Percentiles rank a stretch among this genome's conserved stretches.
Conservation (phyloP, 345 rosid species). For the Eucalyptus brandiana region DNA sequence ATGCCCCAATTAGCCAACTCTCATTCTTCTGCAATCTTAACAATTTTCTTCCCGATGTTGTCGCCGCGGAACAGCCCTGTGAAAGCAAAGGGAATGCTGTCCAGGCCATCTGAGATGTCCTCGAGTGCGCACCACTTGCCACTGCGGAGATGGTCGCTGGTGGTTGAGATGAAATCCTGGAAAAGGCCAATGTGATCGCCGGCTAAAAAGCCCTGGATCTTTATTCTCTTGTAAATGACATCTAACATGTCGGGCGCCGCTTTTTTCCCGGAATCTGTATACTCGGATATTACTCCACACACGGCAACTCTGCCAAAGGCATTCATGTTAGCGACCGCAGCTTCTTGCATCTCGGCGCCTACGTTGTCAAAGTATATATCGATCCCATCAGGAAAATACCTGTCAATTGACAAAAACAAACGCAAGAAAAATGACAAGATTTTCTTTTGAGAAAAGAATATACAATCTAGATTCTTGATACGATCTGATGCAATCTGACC, state of each 20-base stretch:
- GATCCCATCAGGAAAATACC: slow-evolving; percentile 50
- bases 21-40: not conserved
- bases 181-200: slow-evolving; percentile 6
- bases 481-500: not conserved
- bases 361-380: slow-evolving; percentile 65
- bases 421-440: not conserved
- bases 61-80: slow-evolving; percentile 20
- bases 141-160: slow-evolving; percentile 13
- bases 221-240: slow-evolving; percentile 39
- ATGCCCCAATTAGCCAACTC: not conserved
- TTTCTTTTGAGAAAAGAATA: not conserved
- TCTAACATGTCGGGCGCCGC: slow-evolving; percentile 33
- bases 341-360: slow-evolving; percentile 48
- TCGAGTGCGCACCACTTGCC: slow-evolving; percentile 19
- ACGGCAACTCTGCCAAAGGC: slow-evolving; percentile 30
- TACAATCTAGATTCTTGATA: not conserved
- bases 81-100: slow-evolving; percentile 39
- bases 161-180: slow-evolving; percentile 27
- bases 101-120: slow-evolving; percentile 38
- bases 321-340: slow-evolving; percentile 46
- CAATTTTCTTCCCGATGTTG: slow-evolving; percentile 25
- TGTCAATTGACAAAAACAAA: not conserved
- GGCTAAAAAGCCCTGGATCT: slow-evolving; percentile 39
- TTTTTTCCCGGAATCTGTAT: slow-evolving; percentile 6
- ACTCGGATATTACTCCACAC: slow-evolving; percentile 50